Percentiles rank a stretch among this genome's conserved stretches.
Conservation (phyloP, 2,329 filamentous ascomycete genomes). For the Calonectria fujianensis region DNA sequence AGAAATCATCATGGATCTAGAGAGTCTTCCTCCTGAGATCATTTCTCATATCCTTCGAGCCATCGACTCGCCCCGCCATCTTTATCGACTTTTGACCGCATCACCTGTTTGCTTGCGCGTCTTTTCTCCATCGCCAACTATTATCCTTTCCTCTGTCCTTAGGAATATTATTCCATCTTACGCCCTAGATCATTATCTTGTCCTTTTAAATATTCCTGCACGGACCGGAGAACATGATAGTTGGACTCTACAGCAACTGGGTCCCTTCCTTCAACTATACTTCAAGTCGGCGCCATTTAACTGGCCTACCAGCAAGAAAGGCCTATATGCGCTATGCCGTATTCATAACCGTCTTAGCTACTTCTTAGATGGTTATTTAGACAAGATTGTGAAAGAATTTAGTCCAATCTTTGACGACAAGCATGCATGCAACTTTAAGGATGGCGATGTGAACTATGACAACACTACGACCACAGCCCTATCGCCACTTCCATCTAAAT, state of each 20-base stretch:
- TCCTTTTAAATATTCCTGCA: background rate
- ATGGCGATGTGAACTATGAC: background rate
- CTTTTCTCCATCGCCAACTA: background rate
- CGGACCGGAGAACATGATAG: background rate
- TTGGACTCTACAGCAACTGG: background rate
- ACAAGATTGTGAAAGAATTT: background rate
- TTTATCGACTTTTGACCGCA: background rate
- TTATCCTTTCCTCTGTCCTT: background rate
- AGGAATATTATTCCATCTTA: background rate
- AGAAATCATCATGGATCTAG: background rate
- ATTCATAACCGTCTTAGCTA: background rate
- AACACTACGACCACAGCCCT: background rate
- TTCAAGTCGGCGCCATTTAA: background rate
- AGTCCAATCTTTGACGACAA: background rate
- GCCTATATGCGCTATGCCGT: background rate
- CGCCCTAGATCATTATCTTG: background rate
- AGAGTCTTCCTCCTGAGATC: background rate
- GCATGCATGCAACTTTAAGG: background rate
- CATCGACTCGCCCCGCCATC: conserved; percentile 2
- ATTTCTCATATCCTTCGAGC: background rate
- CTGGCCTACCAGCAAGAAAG: background rate
- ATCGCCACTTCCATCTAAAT: background rate
- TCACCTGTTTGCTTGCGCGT: conserved; percentile 4
- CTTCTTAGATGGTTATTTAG: background rate
- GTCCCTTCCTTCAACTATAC: background rate